These are phyloP conservation scores for Aspergillus saccharolyticus DNA, from an alignment of 495 filamentous ascomycete species.

Conservation along the genomic window DNA sequence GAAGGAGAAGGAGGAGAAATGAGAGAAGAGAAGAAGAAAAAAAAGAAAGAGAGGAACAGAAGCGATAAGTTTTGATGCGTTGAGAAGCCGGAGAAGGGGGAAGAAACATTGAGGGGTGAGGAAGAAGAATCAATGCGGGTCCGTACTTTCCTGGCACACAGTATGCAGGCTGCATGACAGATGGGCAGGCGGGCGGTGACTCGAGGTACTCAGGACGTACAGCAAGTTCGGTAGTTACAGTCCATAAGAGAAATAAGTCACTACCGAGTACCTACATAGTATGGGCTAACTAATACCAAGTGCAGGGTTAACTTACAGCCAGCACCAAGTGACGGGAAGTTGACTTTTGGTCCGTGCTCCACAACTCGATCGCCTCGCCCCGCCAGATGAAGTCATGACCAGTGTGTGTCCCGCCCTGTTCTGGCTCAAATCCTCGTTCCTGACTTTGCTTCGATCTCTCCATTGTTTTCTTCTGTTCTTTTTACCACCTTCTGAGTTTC, in stretches of 20 bases:
- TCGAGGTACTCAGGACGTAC: too few relatives aligned
- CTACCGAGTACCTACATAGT: too few relatives aligned
- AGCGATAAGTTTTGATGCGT: background rate
- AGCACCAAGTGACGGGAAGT: too few relatives aligned
- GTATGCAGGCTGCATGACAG: background rate
- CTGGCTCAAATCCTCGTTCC: background rate
- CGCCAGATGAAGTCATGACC: background rate
- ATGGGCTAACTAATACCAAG: too few relatives aligned
- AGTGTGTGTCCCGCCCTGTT: background rate
- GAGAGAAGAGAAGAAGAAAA: background rate
- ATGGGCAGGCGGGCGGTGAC: too few relatives aligned
- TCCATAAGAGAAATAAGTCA: too few relatives aligned
- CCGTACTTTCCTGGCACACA: background rate
- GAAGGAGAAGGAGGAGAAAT: background rate
- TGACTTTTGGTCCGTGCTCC: background rate
- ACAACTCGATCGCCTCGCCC: background rate
- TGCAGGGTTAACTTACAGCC: too few relatives aligned
- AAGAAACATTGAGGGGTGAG: background rate
- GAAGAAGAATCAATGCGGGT: too few relatives aligned
- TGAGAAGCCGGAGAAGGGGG: background rate
- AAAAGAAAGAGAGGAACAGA: background rate
- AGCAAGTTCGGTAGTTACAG: too few relatives aligned
- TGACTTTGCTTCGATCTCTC: background rate
- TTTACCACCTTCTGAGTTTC: too few relatives aligned
- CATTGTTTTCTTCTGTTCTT: too few relatives aligned